These are phyloP conservation scores for Schizophyllum commune DNA, from an alignment of 1,284 basidiomycete genomes.

Conservation along the genomic window DNA sequence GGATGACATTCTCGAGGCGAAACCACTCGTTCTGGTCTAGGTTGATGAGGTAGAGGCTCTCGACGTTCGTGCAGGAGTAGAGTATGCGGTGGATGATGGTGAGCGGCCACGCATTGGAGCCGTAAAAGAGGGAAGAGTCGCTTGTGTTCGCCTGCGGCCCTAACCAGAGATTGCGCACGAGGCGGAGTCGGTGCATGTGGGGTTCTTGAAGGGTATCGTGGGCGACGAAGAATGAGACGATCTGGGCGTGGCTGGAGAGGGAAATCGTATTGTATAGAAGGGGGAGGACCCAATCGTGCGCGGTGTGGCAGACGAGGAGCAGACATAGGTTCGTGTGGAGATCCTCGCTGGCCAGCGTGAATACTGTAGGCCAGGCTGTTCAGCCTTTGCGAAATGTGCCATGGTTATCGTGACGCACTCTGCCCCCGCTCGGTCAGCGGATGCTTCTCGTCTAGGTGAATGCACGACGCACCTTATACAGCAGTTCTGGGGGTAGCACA, in stretches of 20 bases:
- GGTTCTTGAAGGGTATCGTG: conserved; percentile 16
- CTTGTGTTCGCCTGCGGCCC: conserved; percentile 16
- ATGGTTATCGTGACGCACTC: no score
- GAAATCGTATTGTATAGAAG: conserved; percentile 24
- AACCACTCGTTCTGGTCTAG: conserved; percentile 25
- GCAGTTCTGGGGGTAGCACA: no score
- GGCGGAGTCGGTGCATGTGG: conserved; percentile 10
- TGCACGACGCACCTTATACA: no score
- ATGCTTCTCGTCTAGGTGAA: no score
- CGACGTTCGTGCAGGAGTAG: conserved; percentile 18
- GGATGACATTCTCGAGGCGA: conserved; percentile 24
- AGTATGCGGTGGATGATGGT: conserved; percentile 26
- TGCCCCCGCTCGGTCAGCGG: no score
- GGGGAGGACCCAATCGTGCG: conserved; percentile 23
- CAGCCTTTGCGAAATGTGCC: no score
- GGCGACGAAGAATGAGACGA: conserved; percentile 19
- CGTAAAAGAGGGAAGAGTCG: conserved; percentile 23
- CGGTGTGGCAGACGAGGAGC: conserved; percentile 19
- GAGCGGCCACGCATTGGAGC: conserved; percentile 25
- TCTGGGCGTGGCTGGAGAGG: conserved; percentile 19
- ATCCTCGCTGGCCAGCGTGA: conserved; percentile 14
- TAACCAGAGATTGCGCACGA: conserved; percentile 26
- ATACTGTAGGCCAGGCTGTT: conserved; percentile 11
- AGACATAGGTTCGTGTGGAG: conserved; percentile 11
- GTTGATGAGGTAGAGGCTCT: conserved; percentile 21